Conservation (phyloP, 305 asterid genomes). For the Striga hermonthica region DNA sequence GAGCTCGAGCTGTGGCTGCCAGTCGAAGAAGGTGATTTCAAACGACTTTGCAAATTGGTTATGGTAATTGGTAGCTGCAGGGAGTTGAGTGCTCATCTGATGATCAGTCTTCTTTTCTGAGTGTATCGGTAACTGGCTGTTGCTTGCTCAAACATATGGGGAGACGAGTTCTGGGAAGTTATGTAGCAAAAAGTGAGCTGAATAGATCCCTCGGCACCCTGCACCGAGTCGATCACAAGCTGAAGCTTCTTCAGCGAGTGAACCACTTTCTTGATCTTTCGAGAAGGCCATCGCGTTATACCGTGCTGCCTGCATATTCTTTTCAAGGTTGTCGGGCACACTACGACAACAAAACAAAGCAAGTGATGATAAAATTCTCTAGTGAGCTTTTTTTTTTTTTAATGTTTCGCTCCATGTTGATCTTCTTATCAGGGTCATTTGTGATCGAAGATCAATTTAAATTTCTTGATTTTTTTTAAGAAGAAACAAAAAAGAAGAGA, state of each 20-base stretch:
- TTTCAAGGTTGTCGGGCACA: slow-evolving; percentile 62
- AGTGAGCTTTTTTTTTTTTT: neutral
- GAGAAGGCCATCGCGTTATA: slow-evolving; percentile 61
- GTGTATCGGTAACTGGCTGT: slow-evolving; percentile 20
- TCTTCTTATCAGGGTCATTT: no score
- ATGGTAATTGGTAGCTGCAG: slow-evolving; percentile 35
- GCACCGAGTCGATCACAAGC: slow-evolving; percentile 59
- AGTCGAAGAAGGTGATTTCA: slow-evolving; percentile 56
- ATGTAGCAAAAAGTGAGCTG: slow-evolving; percentile 56
- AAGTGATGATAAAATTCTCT: neutral
- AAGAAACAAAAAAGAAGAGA: neutral
- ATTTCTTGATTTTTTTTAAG: no score
- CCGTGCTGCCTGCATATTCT: slow-evolving; percentile 65
- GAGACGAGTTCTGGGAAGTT: slow-evolving; percentile 54
- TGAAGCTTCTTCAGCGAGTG: slow-evolving; percentile 61
- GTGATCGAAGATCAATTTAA: neutral
- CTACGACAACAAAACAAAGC: slow-evolving; percentile 31
- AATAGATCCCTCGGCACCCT: slow-evolving; percentile 56
- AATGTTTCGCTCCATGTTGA: no score
- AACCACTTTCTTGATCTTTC: slow-evolving; percentile 51
- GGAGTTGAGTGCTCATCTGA: slow-evolving; percentile 27
- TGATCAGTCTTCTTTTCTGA: slow-evolving; percentile 25
- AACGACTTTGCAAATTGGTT: slow-evolving; percentile 42
- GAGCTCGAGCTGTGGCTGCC: slow-evolving; percentile 68
- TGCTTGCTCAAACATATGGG: slow-evolving; percentile 36